Evolutionary conservation across 1,139 yeast species (phyloP), one percentile per base, ranked within the genome.

Genomic region (Yamadazyma pseudoaaseri): DNA sequence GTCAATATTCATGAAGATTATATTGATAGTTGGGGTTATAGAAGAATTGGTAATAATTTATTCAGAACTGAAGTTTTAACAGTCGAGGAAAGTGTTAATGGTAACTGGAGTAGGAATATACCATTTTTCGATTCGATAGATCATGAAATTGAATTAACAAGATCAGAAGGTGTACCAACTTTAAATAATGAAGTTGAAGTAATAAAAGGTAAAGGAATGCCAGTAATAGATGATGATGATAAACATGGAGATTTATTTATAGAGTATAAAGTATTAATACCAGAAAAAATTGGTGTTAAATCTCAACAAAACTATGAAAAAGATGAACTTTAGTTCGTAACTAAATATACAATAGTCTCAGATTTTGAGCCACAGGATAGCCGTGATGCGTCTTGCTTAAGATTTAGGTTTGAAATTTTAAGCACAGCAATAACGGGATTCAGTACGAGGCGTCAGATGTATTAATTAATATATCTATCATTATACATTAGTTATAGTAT

Each of bases 121-220:
- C 73, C 73, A 27, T 82, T 80, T 45, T 73, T 92, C 37, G 96
- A 85, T 52, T 63, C 63, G 12, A 72, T 70, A 24, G 77, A 75
- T 37, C 61, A 66, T 18, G 62, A 54, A 8, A 49, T 87, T 13
- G 59, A 51, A 1, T 37, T 90, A 15, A 42, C 61, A 20, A 71
- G 95, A 42, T 51, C 50, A 0, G 42, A 49, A 3, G 89, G 90
- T 13, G 60, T 60, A 28, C 52, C 70, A 10, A 79, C 85, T 1
- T 45, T 63, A 30, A 66, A 80, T 50, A 94, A 94, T 3, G 85
- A 86, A 46, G 65, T 85, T 8, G 96, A 92, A 55, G 56, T 70
- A 4, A 45, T 90, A 21, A 62, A 66, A 42, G 89, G 85, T 10
- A 81, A 75, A 50, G 98, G 98, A 21, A 87, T 92, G 97, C 97